Base-by-base conservation (phyloP, 2,329 filamentous ascomycete species). In the Colletotrichum sp. region DNA sequence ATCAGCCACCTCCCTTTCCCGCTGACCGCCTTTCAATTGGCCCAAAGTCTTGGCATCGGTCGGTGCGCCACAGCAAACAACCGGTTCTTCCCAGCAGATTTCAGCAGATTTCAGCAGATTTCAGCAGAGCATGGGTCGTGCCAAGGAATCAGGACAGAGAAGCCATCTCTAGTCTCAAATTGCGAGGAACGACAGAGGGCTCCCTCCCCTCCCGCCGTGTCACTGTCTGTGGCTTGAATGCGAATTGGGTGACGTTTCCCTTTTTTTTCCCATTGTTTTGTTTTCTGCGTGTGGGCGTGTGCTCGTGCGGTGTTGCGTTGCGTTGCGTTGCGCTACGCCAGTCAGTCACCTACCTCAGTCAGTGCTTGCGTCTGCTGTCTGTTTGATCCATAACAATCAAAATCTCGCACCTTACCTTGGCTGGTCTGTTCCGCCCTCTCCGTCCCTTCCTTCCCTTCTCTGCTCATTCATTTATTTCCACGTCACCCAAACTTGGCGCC, bases 341-440 rank as follows among this genome's bases (percentile, higher is more conserved):
- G 39, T 44, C 39, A 44, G 18, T 44, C 36, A 44, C 18, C 16
- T n/a, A 44, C 39, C 39, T 44, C 44, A 52, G 44, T 52, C n/a
- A 52, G 44, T 52, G 44, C 44, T 52, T 52, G 44, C 10, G 44
- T 73, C 55, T 39, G 21, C 18, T 68, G 26, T 24, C 21, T 26
- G 34, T 44, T 63, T 70, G 44, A 16, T 65, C 57, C 65, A 39
- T 63, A 73, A 74, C 66, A 71, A 73, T 73, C 71, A 63, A 74
- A 69, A 59, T 71, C 71, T 55, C 71, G 30, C 57, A 55, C 57
- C 32, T 39, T 39, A 55, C 57, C 32, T 39, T 39, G 15, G 44
- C 44, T 52, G 44, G 44, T 21, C 44, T 52, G 44, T 52, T 52
- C 44, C 44, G 44, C 44, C 44, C n/a, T 52, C 44, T 52, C 44